phyloP scores from a whole-genome alignment of 31 red algal species.

The Asparagopsis taxiformis region DNA sequence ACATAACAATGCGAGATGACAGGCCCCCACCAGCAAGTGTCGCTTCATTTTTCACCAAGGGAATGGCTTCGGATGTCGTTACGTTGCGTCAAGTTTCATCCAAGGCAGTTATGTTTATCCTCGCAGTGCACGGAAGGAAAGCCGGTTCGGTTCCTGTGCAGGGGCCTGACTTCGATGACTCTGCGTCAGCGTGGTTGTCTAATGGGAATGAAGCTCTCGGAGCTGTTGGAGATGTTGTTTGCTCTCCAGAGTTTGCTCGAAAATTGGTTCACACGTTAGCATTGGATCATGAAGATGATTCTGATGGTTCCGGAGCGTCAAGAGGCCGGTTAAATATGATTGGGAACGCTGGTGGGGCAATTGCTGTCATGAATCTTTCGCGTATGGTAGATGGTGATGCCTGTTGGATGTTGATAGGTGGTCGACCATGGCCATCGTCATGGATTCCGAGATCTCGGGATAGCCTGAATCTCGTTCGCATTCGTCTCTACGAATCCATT shows the following conservation, averaged over 20 bases:
- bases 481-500: conserved; percentile 76
- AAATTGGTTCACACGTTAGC: conserved; percentile 72
- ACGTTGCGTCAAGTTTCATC: conserved; percentile 65
- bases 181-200: conserved; percentile 6
- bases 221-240: conserved; percentile 38
- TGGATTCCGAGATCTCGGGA: conserved; percentile 81
- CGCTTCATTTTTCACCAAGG: conserved; percentile 56
- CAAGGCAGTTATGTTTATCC: conserved; percentile 57
- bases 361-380: conserved; percentile 26
- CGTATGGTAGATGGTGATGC: conserved; percentile 68
- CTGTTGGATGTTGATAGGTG: conserved; percentile 73
- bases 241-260: conserved; percentile 48
- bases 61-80: conserved; percentile 79
- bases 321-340: not conserved
- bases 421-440: conserved; percentile 78
- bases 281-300: conserved; percentile 71
- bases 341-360: conserved; percentile 6
- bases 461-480: conserved; percentile 53
- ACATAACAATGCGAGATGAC: conserved; percentile 62
- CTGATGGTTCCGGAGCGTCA: conserved; percentile 10
- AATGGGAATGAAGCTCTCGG: conserved; percentile 32
- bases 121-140: conserved; percentile 56
- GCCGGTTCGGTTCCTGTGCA: not conserved
- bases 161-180: conserved; percentile 14
- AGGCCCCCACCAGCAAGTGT: conserved; percentile 52